Base-by-base conservation (phyloP, 2,329 filamentous ascomycete genomes). In the Verticillium tricorpus region DNA sequence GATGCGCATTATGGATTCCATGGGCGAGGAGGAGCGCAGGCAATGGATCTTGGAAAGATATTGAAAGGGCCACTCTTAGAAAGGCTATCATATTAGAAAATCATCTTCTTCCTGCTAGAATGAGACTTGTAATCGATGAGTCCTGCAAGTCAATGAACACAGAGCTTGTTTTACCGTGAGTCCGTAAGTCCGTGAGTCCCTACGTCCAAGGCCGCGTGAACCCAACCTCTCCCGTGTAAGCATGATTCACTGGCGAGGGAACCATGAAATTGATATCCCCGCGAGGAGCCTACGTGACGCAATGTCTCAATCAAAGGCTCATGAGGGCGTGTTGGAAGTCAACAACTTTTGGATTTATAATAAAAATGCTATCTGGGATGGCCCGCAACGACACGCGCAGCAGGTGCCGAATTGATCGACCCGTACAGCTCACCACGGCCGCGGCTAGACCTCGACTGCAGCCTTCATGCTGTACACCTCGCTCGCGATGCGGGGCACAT, bases 21-120 rank as follows among this genome's bases (percentile, higher is more conserved):
- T 90, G 81, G 68, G 66, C 0, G 74, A 77, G 4, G 72, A 75
- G 3, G 74, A 82, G 63, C 78, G 80, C 58, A 78, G 80, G 65
- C 71, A 77, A 15, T 92, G 87, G 85, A 73, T 91, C 61, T 80
- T 90, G 64, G 86, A 89, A 69, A 77, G 88, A 66, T 92, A 91
- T 69, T 89, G 64, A 56, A 25, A 52, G n/a, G 45, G 6, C n/a
- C 25, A 19, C 15, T 45, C 19, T 91, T 89, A 66, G 45, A 22
- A 52, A 52, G 14, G 8, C 12, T 22, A 52, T 52, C n/a, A 3
- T 12, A 9, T 22, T 52, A 8, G 9, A 17, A 52, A 12, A 25
- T 14, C 6, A 22, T 14, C n/a, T 45, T 45, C 39, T 45, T 45
- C 17, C n/a, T 45, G n/a, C 12, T 9, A 25, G 19, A 22, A 52